These are phyloP conservation scores for Zygotorulaspora florentina DNA, from an alignment of 805 yeast genomes.

Conservation along the genomic window DNA sequence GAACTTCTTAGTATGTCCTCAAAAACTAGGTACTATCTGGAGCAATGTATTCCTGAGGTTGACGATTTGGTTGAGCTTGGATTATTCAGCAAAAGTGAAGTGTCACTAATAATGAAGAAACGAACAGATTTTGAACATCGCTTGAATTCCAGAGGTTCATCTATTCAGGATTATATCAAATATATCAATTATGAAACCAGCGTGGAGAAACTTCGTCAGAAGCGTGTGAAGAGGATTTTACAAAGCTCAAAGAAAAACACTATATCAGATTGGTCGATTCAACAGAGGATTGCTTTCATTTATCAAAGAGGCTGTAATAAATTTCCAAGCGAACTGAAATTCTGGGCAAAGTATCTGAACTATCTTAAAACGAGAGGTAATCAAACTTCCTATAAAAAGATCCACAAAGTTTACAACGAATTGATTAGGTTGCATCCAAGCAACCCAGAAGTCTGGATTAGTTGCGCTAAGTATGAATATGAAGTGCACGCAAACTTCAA, in stretches of 20 bases:
- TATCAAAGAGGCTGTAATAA: conserved; percentile 77
- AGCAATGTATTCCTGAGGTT: conserved; percentile 82
- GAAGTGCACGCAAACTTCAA: conserved; percentile 83
- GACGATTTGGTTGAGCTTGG: conserved; percentile 82
- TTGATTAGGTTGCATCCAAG: conserved; percentile 86
- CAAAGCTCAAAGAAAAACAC: conserved; percentile 56
- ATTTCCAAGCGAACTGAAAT: conserved; percentile 68
- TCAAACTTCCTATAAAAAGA: conserved; percentile 62
- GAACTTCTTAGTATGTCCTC: conserved; percentile 41
- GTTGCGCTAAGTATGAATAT: conserved; percentile 91
- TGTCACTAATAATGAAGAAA: conserved; percentile 79
- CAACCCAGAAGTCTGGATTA: conserved; percentile 85
- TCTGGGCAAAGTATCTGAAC: conserved; percentile 76
- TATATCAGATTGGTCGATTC: conserved; percentile 83
- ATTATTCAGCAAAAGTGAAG: conserved; percentile 76
- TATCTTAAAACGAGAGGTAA: conserved; percentile 52
- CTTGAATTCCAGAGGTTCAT: conserved; percentile 76
- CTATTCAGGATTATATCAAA: conserved; percentile 67
- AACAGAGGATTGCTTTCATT: conserved; percentile 72
- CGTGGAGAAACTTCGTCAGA: conserved; percentile 70
- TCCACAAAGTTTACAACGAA: conserved; percentile 71
- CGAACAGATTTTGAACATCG: conserved; percentile 95
- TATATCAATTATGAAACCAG: conserved; percentile 79
- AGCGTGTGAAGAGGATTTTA: conserved; percentile 61
- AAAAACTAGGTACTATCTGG: conserved; percentile 52